Evolutionary conservation across 148 eudicot species (phyloP).

Genomic region (Rhododendron ferrugineum): DNA sequence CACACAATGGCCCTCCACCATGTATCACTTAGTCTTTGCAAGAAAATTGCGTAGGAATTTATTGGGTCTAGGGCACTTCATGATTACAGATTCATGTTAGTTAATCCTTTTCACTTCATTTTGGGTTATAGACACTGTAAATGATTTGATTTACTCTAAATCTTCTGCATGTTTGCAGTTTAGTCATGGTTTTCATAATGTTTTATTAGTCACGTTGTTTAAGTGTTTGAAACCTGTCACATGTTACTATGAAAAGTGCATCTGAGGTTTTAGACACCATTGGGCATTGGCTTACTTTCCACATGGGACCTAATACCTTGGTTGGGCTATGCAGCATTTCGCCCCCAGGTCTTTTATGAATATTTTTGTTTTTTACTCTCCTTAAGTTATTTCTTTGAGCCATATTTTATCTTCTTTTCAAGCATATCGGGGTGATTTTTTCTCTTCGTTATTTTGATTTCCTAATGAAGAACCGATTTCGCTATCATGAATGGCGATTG

Average conservation of each 20-base stretch:
- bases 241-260: not conserved
- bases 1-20: not conserved
- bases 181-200: not conserved
- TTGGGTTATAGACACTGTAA: not conserved
- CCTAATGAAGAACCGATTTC: not conserved
- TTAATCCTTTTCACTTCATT: too few relatives aligned
- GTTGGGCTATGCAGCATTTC: not conserved
- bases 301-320: not conserved
- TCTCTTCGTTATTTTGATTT: not conserved
- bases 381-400: not conserved
- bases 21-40: not conserved
- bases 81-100: not conserved
- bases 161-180: not conserved
- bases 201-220: not conserved
- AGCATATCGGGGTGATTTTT: not conserved
- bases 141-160: too few relatives aligned
- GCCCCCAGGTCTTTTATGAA: not conserved
- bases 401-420: not conserved
- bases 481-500: not conserved
- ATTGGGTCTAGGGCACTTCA: not conserved
- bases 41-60: not conserved
- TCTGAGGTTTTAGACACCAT: not conserved
- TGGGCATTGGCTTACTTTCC: not conserved
- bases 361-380: not conserved
- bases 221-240: not conserved